Conservation (phyloP, 768 basidiomycete species). For the Lactarius tabidus region DNA sequence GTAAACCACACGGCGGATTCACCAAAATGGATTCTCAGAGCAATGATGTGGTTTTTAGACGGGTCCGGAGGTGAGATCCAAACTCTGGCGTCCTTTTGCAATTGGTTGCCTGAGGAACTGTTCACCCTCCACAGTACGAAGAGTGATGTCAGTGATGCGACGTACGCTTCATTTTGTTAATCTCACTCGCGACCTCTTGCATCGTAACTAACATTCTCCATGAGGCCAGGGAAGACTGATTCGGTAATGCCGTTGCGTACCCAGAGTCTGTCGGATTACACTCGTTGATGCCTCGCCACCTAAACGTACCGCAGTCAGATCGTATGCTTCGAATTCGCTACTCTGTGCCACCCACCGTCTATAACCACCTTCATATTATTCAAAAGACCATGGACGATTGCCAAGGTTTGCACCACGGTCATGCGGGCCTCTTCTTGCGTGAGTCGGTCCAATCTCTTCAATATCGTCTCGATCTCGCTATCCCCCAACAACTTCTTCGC, state of each 20-base stretch:
- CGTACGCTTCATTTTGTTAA: conserved; percentile 1
- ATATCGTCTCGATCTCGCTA: not conserved
- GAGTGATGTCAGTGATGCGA: not conserved
- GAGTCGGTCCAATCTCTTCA: not conserved
- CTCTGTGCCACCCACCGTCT: not conserved
- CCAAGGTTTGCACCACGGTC: not conserved
- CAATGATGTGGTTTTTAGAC: not conserved
- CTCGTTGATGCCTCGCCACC: not conserved
- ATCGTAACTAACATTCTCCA: not conserved
- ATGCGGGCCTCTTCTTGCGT: not conserved
- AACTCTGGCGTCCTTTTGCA: not conserved
- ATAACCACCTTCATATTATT: not conserved
- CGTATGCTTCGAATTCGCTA: not conserved
- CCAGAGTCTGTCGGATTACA: not conserved
- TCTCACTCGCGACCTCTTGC: not conserved
- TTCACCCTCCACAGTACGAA: not conserved
- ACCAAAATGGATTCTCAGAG: not conserved
- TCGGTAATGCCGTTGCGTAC: not conserved
- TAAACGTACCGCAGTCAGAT: not conserved
- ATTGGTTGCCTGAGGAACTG: not conserved
- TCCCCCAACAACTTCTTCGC: not conserved
- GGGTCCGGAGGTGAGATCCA: not conserved
- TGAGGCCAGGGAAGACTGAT: not conserved
- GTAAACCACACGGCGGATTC: not conserved
- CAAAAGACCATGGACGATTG: not conserved